Conservation (phyloP, 768 basidiomycete genomes). For the Cystofilobasidium bisporidii region DNA sequence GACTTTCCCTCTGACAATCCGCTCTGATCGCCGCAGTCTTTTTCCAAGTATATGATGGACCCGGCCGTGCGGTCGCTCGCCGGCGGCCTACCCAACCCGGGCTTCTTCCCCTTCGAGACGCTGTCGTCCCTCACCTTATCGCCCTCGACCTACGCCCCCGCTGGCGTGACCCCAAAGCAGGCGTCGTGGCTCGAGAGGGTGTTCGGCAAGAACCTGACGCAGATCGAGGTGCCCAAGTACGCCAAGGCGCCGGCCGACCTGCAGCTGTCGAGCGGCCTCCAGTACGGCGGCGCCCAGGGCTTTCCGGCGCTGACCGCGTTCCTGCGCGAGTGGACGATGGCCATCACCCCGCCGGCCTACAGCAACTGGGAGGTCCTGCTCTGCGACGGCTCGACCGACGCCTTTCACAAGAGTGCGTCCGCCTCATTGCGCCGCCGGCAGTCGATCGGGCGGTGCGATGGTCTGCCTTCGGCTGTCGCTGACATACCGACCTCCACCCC, state of each 20-base stretch:
- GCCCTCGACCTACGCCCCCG: constrained; percentile 46
- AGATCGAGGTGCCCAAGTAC: constrained; percentile 55
- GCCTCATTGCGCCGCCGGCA: not conserved
- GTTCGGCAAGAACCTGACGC: constrained; percentile 28
- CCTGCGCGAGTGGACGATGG: constrained; percentile 20
- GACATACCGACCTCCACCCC: not conserved
- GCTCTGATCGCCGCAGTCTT: not conserved
- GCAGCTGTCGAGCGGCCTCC: constrained; percentile 57
- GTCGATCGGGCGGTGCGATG: no score
- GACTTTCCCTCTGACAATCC: no score
- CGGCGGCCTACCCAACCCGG: constrained; percentile 22
- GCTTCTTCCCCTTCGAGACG: constrained; percentile 51
- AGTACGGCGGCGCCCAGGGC: constrained; percentile 48
- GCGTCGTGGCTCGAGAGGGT: constrained; percentile 36
- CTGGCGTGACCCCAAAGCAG: constrained; percentile 33
- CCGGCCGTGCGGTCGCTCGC: constrained; percentile 7
- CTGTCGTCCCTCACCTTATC: constrained; percentile 51
- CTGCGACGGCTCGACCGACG: constrained; percentile 27
- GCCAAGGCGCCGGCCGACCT: constrained; percentile 36
- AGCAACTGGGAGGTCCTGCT: constrained; percentile 27
- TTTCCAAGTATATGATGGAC: constrained; percentile 25
- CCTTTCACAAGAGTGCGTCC: constrained; percentile 18
- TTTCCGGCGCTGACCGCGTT: constrained; percentile 12
- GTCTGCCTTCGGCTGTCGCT: no score
- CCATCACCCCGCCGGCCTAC: constrained; percentile 24